Base-by-base conservation (phyloP, 1,284 basidiomycete genomes). In the Apiotrichum sp. region DNA sequence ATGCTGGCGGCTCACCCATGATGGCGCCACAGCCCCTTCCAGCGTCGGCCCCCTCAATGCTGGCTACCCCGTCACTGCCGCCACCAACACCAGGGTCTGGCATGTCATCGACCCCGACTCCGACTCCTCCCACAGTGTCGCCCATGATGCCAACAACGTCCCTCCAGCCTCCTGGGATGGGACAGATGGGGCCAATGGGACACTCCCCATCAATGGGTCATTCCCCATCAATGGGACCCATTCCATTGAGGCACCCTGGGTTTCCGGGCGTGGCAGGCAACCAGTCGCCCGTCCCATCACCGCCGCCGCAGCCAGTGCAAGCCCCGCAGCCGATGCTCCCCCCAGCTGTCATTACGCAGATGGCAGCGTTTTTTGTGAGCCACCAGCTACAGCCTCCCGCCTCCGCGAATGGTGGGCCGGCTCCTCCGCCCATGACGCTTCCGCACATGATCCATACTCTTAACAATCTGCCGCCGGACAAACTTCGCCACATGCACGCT, bases 401-500 rank as follows among this genome's bases (percentile, higher is more conserved):
- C 22, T 11, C 8, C 47, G 34, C 34, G 33, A 8, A 33, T 36
- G 46, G 46, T 22, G 46, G 40, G 6, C 41, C 46, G 3, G 45
- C 52, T 29, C 48, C 51, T 2, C 44, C 34, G 14, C 53, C 55
- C 5, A 51, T 61, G 29, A 58, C 56, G 1, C 38, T 57, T 16
- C 58, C 59, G 40, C 48, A 55, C 33, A 41, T 55, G 31, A 58
- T 61, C 34, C 35, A 54, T 2, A 38, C 51, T 1, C 39, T 61
- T 13, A 33, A n/a, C 16, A 48, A n/a, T 22, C n/a, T 36, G 22
- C 53, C 62, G 43, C 45, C 58, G 3, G 57, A 63, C n/a, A 57
- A 57, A 32, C 62, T 58, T 48, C 53, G 42, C 3, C 59, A 63
- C 38, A 39, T 58, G 16, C 59, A 61, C 16, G 41, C 51, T 13